Evolutionary conservation across 768 basidiomycete species (phyloP).

Genomic region (Dictyophora rubrovolvata): DNA sequence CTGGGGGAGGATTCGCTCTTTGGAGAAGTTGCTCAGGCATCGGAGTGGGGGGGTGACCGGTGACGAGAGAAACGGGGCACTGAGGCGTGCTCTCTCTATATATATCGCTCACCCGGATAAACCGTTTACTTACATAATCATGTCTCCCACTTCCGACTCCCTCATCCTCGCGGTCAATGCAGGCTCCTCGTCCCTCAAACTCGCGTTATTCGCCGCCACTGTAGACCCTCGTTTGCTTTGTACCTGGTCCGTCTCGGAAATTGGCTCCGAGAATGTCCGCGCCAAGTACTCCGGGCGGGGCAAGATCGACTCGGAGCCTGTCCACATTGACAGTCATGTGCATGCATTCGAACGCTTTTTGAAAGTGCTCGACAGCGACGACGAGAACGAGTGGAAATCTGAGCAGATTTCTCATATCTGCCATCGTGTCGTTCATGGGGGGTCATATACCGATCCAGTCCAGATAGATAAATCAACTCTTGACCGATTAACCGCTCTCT

Average conservation of each 20-base stretch:
- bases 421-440: conserved; percentile 83
- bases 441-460: conserved; percentile 62
- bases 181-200: conserved; percentile 81
- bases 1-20: conserved; percentile 61
- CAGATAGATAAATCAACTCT: conserved; percentile 57
- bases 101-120: not conserved
- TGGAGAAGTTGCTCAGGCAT: conserved; percentile 54
- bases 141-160: conserved; percentile 12
- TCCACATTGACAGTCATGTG: conserved; percentile 43
- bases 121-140: not conserved
- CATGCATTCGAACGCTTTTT: conserved; percentile 57
- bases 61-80: not conserved
- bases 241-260: conserved; percentile 44
- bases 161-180: conserved; percentile 67
- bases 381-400: conserved; percentile 12
- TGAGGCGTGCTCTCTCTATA: not conserved
- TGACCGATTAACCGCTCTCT: conserved; percentile 62
- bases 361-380: conserved; percentile 24
- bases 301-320: conserved; percentile 11
- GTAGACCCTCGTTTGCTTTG: conserved; percentile 35
- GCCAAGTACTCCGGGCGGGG: conserved; percentile 32
- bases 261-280: conserved; percentile 38
- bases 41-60: not conserved
- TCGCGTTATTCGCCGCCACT: conserved; percentile 47
- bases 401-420: conserved; percentile 48